Evolutionary conservation across 148 eudicot genomes (phyloP), one percentile per base, ranked within the genome.

Genomic region (Camellia lanceoleosa): DNA sequence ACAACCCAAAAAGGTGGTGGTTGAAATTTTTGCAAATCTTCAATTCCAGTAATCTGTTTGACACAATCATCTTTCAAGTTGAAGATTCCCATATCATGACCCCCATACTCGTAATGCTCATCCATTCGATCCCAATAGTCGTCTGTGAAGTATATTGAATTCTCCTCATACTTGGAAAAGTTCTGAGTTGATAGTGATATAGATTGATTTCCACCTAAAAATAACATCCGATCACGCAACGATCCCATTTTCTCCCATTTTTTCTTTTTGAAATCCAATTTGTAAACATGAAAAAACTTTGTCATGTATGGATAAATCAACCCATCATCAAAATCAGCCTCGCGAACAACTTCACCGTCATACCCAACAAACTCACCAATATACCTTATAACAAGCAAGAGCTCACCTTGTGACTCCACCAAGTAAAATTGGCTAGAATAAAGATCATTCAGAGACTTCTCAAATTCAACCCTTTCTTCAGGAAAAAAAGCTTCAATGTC

Each of bases 81-180:
- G 30, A 18, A 79, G 3, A 43, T 18, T 11, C 81, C 76, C n/a
- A 12, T 30, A 67, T 78, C 80, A 68, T 68, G 80, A 23, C 75
- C 67, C 0, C 80, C 74, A 42, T 19, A 55, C 2, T 55, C 52
- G 10, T 19, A 2, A 49, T 16, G 3, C 7, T 51, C 47, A n/a
- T 78, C 68, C 15, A 78, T 41, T 3, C n/a, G 8, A 3, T 65
- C 59, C 80, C 73, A 68, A 42, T 0, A 5, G 55, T 77, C 72
- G 0, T 79, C 75, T 6, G 81, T 70, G 64, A 79, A 79, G 15
- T 70, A 79, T 7, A 79, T 79, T 2, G 68, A 79, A 23, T 71
- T 79, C 41, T 23, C 54, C 38, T 59, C 7, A 41, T 18, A 79
- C 7, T 46, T 5, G 2, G 64, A 41, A 11, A 43, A 43, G 19